These are phyloP conservation scores for Spathaspora arborariae DNA, from an alignment of 805 yeast species.

Conservation along the genomic window DNA sequence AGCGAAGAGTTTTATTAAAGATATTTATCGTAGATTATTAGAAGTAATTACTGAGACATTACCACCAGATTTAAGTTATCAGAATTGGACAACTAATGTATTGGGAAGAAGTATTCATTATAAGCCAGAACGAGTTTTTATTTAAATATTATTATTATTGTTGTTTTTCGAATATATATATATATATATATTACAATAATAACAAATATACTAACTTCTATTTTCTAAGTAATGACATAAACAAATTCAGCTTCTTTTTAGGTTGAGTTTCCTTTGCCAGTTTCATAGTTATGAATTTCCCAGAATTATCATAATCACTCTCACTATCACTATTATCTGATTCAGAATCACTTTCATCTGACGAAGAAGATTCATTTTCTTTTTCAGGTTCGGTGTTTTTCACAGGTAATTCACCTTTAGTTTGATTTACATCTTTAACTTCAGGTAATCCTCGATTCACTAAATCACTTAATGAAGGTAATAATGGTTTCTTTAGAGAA, in stretches of 20 bases:
- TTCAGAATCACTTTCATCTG: slow-evolving; percentile 7
- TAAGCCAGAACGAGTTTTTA: background rate
- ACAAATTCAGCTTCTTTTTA: slow-evolving; percentile 25
- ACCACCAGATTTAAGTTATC: slow-evolving; percentile 18
- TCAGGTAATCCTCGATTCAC: slow-evolving; percentile 67
- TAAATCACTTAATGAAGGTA: slow-evolving; percentile 53
- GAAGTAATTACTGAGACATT: slow-evolving; percentile 9
- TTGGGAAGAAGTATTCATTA: slow-evolving; percentile 25
- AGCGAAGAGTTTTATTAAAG: slow-evolving; percentile 31
- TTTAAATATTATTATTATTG: background rate
- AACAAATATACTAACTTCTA: background rate
- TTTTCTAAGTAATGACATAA: slow-evolving; percentile 10
- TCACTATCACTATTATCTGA: slow-evolving; percentile 12
- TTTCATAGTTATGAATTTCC: slow-evolving; percentile 23
- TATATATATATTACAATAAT: background rate
- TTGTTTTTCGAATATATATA: background rate
- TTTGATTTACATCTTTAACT: slow-evolving; percentile 38
- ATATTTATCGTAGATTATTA: slow-evolving; percentile 27
- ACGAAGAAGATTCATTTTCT: slow-evolving; percentile 6
- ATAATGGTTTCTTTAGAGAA: slow-evolving; percentile 32
- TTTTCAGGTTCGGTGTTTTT: slow-evolving; percentile 9
- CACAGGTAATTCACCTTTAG: background rate
- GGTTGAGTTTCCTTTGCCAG: slow-evolving; percentile 14
- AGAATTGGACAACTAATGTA: slow-evolving; percentile 30
- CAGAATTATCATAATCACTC: slow-evolving; percentile 12